Evolutionary conservation across 179 eudicot species (phyloP).

Genomic region (Silene vulgaris): DNA sequence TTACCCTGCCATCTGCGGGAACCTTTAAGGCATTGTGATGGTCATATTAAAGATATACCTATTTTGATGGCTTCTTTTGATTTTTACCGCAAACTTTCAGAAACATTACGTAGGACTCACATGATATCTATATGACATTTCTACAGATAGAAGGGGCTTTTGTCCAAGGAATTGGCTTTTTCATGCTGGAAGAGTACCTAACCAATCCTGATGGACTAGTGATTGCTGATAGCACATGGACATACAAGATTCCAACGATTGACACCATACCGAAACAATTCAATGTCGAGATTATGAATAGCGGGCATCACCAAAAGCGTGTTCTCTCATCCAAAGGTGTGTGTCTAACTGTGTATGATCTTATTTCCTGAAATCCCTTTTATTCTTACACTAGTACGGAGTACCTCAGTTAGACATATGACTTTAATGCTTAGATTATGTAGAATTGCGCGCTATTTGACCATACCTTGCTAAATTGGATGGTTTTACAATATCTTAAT

Average conservation of each 20-base stretch:
- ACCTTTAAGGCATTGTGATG: too few species aligned
- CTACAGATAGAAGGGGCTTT: slow-evolving; percentile 87
- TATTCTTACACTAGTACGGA: too few species aligned
- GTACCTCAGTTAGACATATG: too few species aligned
- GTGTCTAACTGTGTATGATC: background rate
- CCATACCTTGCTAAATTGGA: too few species aligned
- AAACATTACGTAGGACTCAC: background rate
- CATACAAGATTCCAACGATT: slow-evolving; percentile 79
- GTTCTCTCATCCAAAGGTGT: slow-evolving; percentile 92
- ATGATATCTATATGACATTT: background rate
- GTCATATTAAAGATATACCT: too few species aligned
- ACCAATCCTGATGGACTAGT: slow-evolving; percentile 65
- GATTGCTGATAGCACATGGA: slow-evolving; percentile 66
- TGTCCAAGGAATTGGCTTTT: slow-evolving; percentile 90
- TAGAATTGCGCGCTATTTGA: too few species aligned
- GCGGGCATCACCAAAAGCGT: slow-evolving; percentile 73
- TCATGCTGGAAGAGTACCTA: slow-evolving; percentile 75
- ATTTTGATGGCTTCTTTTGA: background rate
- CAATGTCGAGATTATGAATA: slow-evolving; percentile 70
- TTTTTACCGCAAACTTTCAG: background rate
- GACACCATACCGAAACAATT: slow-evolving; percentile 75
- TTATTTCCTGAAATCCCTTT: background rate
- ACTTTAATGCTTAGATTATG: too few species aligned
- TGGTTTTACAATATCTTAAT: too few species aligned
- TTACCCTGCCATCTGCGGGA: too few species aligned